phyloP scores from a whole-genome alignment of 345 rosid species.

The Conringia planisiliqua region DNA sequence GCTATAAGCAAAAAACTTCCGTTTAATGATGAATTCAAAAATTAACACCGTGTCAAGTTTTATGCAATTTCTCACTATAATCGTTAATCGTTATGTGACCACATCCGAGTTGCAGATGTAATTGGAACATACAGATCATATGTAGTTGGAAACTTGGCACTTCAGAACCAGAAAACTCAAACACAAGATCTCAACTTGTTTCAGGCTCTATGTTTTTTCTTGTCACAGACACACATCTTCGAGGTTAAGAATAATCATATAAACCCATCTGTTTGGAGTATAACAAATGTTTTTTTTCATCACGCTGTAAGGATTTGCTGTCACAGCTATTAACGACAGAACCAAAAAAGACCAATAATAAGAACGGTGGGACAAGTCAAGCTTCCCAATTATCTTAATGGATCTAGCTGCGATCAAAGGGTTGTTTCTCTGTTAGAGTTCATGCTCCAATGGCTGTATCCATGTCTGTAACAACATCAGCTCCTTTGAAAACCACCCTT shows the following conservation, averaged over 20 bases:
- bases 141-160: not conserved
- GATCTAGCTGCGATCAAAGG: not conserved
- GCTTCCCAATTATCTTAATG: conserved; percentile 11
- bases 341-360: conserved; percentile 11
- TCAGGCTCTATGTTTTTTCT: not conserved
- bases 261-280: conserved; percentile 8
- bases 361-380: conserved; percentile 13
- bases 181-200: not conserved
- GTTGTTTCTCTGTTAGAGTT: not conserved
- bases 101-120: not conserved
- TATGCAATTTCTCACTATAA: not conserved
- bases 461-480: conserved; percentile 67
- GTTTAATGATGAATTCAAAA: not conserved
- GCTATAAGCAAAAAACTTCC: not conserved
- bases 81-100: not conserved
- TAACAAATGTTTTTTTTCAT: not conserved
- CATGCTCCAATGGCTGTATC: conserved; percentile 84
- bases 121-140: not conserved
- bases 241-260: conserved; percentile 20
- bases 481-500: conserved; percentile 66
- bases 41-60: not conserved
- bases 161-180: not conserved
- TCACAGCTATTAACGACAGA: conserved; percentile 13
- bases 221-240: conserved; percentile 3
- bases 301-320: conserved; percentile 1